phyloP scores from a whole-genome alignment of 805 yeast species.

The Wickerhamomyces hampshirensis region DNA sequence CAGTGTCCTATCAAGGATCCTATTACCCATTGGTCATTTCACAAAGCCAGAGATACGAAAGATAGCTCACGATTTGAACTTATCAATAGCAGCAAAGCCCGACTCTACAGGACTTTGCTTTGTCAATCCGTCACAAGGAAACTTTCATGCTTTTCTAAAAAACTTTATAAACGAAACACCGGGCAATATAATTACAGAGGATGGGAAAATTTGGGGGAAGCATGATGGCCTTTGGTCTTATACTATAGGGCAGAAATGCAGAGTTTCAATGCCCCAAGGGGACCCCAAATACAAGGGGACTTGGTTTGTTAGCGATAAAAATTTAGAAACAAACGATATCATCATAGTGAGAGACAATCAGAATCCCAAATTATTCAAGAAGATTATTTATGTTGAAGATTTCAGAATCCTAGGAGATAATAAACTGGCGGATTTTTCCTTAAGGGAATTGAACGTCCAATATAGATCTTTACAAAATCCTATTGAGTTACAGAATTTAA shows the following conservation, averaged over 20 bases:
- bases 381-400: slow-evolving; percentile 35
- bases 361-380: slow-evolving; percentile 48
- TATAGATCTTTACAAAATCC: slow-evolving; percentile 72
- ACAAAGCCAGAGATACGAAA: slow-evolving; percentile 70
- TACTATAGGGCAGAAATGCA: slow-evolving; percentile 87
- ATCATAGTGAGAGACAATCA: slow-evolving; percentile 72
- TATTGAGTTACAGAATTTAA: slow-evolving; percentile 28
- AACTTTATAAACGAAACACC: slow-evolving; percentile 71
- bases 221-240: slow-evolving; percentile 92
- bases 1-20: slow-evolving; percentile 38
- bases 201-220: slow-evolving; percentile 70
- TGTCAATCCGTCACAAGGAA: slow-evolving; percentile 60
- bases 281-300: slow-evolving; percentile 67
- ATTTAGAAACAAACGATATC: slow-evolving; percentile 58
- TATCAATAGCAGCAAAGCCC: slow-evolving; percentile 71
- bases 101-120: slow-evolving; percentile 96
- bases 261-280: slow-evolving; percentile 86
- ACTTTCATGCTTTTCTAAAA: slow-evolving; percentile 68
- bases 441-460: slow-evolving; percentile 44
- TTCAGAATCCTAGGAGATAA: slow-evolving; percentile 24
- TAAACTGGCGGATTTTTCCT: slow-evolving; percentile 7
- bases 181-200: slow-evolving; percentile 75
- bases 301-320: slow-evolving; percentile 84
- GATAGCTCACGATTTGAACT: slow-evolving; percentile 48
- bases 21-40: slow-evolving; percentile 80